Evolutionary conservation across 441 rosid genomes (phyloP).

Genomic region (Lepidium campestre): DNA sequence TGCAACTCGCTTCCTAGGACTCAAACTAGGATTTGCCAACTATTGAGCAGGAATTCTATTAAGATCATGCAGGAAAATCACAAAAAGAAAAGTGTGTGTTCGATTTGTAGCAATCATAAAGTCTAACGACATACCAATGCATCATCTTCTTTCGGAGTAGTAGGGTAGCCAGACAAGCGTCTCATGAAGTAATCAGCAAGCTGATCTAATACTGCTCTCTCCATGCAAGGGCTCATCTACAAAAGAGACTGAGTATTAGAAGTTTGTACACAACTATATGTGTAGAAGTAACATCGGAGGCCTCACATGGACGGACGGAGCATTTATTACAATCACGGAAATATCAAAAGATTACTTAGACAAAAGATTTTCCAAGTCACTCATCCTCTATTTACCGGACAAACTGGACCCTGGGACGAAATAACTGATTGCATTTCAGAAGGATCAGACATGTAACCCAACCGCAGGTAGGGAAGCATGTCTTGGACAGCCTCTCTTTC

Average conservation of each 20-base stretch:
- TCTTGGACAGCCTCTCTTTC: constrained; percentile 85
- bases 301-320: neutral
- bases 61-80: neutral
- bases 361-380: neutral
- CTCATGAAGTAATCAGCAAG: constrained; percentile 71
- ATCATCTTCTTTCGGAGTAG: constrained; percentile 75
- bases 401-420: constrained; percentile 94
- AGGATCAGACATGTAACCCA: constrained; percentile 92
- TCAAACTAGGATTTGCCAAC: constrained; percentile 70
- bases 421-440: constrained; percentile 88
- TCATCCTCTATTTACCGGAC: constrained; percentile 56
- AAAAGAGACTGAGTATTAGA: constrained; percentile 13
- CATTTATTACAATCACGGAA: neutral
- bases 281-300: neutral
- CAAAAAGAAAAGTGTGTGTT: neutral
- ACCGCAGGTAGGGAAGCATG: constrained; percentile 83
- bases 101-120: neutral
- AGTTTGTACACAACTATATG: neutral
- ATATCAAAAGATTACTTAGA: constrained; percentile 5
- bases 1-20: constrained; percentile 84
- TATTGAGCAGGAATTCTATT: constrained; percentile 21
- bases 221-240: constrained; percentile 92
- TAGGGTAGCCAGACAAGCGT: constrained; percentile 74
- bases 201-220: constrained; percentile 83
- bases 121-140: constrained; percentile 41